Base-by-base conservation (phyloP, 352 stramenopile species). In the Globisporangium recalcitrans region DNA sequence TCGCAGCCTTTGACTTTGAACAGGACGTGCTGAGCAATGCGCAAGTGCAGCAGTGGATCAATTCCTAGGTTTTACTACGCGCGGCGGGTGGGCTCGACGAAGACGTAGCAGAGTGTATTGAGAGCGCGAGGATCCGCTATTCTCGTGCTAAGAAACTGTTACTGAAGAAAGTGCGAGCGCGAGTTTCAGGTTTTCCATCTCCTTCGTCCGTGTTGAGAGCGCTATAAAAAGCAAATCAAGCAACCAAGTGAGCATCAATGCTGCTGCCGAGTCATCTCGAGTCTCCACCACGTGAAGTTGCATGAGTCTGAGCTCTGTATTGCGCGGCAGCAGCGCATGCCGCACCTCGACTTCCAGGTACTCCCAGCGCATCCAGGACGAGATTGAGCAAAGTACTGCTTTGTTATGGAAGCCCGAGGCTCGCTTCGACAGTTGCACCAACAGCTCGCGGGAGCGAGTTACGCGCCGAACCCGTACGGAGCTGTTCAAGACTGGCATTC, bases 1-100 rank as follows among this genome's bases (percentile, higher is more conserved):
- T 90, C 52, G 65, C 59, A 4, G 68, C 56, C 58, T 79, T 80
- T 52, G 73, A 87, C 64, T 90, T 88, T 65, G 47, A 58, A 7
- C 58, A 66, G 44, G 66, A 52, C n/a, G 58, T 67, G 24, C 52
- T 80, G 22, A 64, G 22, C 36, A 40, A 49, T 48, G 27, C 53
- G 4, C 29, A 56, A 19, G 61, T 67, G 26, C 29, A 52, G 22
- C 24, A 67, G 32, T 67, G 61, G 61, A 67, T 67, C 38, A 65
- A 60, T 22, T 44, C 29, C 42, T 62, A 55, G 29, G 11, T n/a
- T n/a, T n/a, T n/a, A n/a, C n/a, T n/a, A n/a, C n/a, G n/a, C n/a
- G n/a, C n/a, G n/a, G n/a, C n/a, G n/a, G n/a, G n/a, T n/a, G n/a
- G n/a, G n/a, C n/a, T n/a, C n/a, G n/a, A n/a, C n/a, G n/a, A n/a